phyloP scores from a whole-genome alignment of 1,284 basidiomycete genomes.

The Rhodotorula sp. region DNA sequence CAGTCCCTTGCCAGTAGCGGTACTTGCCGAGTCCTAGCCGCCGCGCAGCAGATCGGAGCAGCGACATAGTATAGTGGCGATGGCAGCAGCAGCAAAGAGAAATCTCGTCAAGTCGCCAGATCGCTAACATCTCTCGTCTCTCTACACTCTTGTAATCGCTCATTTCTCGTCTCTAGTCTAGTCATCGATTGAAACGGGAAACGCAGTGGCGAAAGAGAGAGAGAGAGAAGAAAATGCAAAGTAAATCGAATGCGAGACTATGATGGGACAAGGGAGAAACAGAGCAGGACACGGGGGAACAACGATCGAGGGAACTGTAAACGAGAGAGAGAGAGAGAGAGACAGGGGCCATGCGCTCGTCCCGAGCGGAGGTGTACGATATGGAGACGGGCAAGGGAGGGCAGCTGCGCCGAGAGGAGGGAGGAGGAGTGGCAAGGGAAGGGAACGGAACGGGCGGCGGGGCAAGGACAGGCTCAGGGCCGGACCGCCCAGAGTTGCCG shows the following conservation, averaged over 20 bases:
- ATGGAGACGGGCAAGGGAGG: no score
- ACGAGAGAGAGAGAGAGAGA: not conserved
- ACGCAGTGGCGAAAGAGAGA: no score
- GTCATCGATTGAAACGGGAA: not conserved
- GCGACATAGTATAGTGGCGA: constrained; percentile 20
- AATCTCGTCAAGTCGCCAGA: not conserved
- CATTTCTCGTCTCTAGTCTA: not conserved
- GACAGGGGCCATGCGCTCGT: no score
- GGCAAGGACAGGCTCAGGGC: no score
- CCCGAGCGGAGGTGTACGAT: no score
- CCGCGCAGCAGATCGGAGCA: constrained; percentile 25
- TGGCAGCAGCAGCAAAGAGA: not conserved
- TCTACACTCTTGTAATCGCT: not conserved
- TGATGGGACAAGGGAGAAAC: not conserved
- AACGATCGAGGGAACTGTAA: not conserved
- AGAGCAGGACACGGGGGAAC: not conserved
- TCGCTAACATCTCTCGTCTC: not conserved
- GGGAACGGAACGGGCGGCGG: no score
- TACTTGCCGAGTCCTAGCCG: constrained; percentile 32
- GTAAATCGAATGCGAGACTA: not conserved
- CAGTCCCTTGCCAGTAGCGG: constrained; percentile 26
- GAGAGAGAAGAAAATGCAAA: not conserved
- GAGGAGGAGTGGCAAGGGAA: no score
- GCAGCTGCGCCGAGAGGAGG: no score
- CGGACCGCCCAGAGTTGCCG: no score